Base-by-base conservation (phyloP, 1,284 basidiomycete genomes). In the Thecaphora thlaspeos region DNA sequence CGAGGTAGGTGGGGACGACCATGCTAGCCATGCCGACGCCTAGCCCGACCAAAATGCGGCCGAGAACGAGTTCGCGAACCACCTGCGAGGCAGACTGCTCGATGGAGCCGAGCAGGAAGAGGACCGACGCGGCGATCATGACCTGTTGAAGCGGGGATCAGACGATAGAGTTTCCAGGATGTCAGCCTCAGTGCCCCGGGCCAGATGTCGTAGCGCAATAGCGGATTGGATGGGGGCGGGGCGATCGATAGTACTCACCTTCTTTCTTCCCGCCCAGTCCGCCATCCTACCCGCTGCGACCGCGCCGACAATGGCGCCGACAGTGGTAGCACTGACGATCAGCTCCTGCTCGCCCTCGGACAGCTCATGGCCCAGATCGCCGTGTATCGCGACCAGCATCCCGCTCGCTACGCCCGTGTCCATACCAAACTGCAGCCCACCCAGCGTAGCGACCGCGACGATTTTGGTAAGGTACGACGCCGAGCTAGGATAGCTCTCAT, bases 71-170 rank as follows among this genome's bases (percentile, higher is more conserved):
- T 48, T 74, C 68, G 28, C 61, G 42, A 0, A 74, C 55, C 18
- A 70, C 67, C 28, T 72, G 65, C 22, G 61, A 66, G 0, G 72
- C 72, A 0, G 68, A 55, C 49, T 74, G 72, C 36, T 74, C 72
- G 26, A 74, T 28, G 2, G 60, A 59, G 1, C 72, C 72, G 10
- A 74, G 63, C 11, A 68, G 48, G 52, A 74, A 74, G 15, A 73
- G 58, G 11, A 73, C 38, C 1, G 62, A 60, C 3, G 68, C 54
- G 1, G 45, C 47, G 34, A 74, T 46, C 59, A 72, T 72, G 48
- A 71, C 68, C 26, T 43, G 41, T 24, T 11, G 26, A 5, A 28
- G 26, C 26, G 19, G 11, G 24, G 34, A 9, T 22, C 8, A 36
- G 32, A 18, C 4, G 24, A 36, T 28, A 7, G n/a, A 18, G 7